Evolutionary conservation across 306 rosid genomes (phyloP), one percentile per base, ranked within the genome.

Genomic region (Ziziphus jujuba): DNA sequence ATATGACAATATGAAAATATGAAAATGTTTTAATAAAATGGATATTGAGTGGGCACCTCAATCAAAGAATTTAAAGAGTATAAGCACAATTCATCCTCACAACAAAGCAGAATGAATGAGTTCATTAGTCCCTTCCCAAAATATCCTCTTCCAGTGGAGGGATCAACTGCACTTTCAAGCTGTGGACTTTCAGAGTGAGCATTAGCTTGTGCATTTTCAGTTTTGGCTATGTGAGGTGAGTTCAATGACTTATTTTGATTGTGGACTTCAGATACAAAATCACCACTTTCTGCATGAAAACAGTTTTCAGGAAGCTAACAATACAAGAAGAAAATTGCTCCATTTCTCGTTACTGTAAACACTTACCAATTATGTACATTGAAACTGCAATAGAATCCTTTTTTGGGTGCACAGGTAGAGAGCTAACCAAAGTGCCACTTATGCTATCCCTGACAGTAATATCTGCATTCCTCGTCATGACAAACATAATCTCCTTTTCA

Each of bases 281-380:
- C 61, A 17, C 65, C 71, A 69, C 70, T 76, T 23, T 85, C 96
- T 92, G 87, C 77, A 80, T 69, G 70, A 76, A 70, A 56, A 72
- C 56, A 60, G 69, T 56, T 47, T 36, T 75, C 21, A 49, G 72
- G 23, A 58, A 33, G 53, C 66, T 28, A 71, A 45, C 61, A 68
- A 19, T 54, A 11, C 19, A 2, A 19, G 15, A 14, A 17, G 19
- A 56, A 14, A 31, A 5, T 61, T 36, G 6, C 17, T 7, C 23
- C 2, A 9, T 10, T 35, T 35, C 28, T 43, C 59, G 56, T 36
- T 4, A 59, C 8, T 35, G 59, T 53, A 77, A 48, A 31, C 65
- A 77, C 92, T 83, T 75, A 82, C 98, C 96, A 75, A 84, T 69
- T 40, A 84, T 67, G 74, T 89, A 72, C 86, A 92, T 77, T 65